These are phyloP conservation scores for Pseudogymnoascus sp. DNA, from an alignment of 2,329 filamentous ascomycete genomes.

Conservation along the genomic window DNA sequence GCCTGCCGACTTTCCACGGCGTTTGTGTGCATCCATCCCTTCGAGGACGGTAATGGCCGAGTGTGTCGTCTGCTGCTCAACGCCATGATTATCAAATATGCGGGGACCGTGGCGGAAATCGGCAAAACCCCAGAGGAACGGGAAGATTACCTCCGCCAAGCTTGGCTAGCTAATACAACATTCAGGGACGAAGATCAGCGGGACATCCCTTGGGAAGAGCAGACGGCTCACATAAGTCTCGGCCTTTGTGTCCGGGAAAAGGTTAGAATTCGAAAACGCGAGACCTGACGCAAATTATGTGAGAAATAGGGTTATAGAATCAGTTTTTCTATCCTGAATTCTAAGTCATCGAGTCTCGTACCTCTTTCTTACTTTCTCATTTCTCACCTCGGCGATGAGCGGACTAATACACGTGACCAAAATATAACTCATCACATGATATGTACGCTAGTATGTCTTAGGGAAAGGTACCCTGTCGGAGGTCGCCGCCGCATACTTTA, in stretches of 20 bases:
- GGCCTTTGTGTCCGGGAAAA: background rate
- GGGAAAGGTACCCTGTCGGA: background rate
- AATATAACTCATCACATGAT: background rate
- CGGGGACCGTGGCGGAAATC: slow-evolving; percentile 17
- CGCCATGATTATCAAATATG: slow-evolving; percentile 29
- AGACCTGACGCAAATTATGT: background rate
- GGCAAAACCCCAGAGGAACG: slow-evolving; percentile 16
- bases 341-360: background rate
- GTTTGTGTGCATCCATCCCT: slow-evolving; percentile 35
- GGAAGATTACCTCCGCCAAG: slow-evolving; percentile 12
- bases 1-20: slow-evolving; percentile 26
- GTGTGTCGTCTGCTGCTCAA: slow-evolving; percentile 34
- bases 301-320: background rate
- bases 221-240: background rate
- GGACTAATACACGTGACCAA: background rate
- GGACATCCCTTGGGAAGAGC: background rate
- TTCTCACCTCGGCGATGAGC: background rate
- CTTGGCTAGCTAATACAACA: background rate
- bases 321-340: background rate
- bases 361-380: background rate
- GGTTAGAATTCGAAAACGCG: background rate
- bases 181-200: background rate
- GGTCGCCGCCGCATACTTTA: background rate
- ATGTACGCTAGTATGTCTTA: background rate
- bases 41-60: slow-evolving; percentile 34